phyloP scores from a whole-genome alignment of 2,329 filamentous ascomycete species.

The Fusarium begoniae region DNA sequence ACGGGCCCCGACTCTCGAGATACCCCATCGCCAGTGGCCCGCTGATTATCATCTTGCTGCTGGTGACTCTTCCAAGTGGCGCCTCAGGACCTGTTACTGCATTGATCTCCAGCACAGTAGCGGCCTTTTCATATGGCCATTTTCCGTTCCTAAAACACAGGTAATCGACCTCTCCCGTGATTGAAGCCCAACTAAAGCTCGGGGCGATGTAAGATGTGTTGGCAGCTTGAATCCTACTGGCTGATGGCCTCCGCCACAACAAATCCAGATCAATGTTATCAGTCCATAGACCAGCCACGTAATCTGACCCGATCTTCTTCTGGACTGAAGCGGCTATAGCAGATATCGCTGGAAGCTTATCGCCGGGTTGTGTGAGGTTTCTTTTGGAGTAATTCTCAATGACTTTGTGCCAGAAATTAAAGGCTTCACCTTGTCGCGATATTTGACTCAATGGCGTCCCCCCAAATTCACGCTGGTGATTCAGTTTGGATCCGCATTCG shows the following conservation, averaged over 20 bases:
- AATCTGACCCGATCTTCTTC: conserved; percentile 32
- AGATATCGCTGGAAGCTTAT: conserved; percentile 45
- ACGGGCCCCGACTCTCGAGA: neutral
- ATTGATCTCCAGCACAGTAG: conserved; percentile 14
- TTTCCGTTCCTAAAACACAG: conserved; percentile 36
- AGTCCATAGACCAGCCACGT: conserved; percentile 45
- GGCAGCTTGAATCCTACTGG: neutral
- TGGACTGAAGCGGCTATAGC: conserved; percentile 41
- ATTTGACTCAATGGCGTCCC: conserved; percentile 25
- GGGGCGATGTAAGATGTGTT: conserved; percentile 29
- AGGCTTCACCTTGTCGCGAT: conserved; percentile 26
- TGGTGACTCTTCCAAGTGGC: conserved; percentile 22
- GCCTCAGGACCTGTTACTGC: conserved; percentile 9
- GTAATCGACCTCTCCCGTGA: conserved; percentile 38
- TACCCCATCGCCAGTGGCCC: conserved; percentile 14
- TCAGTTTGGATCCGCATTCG: conserved; percentile 39
- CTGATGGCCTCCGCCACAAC: conserved; percentile 27
- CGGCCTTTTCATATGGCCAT: conserved; percentile 13
- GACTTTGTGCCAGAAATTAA: conserved; percentile 42
- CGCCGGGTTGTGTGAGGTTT: conserved; percentile 29
- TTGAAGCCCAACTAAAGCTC: conserved; percentile 39
- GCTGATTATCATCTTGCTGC: conserved; percentile 8
- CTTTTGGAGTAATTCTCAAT: conserved; percentile 42
- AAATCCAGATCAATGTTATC: conserved; percentile 39
- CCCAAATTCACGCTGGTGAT: conserved; percentile 37